phyloP scores from a whole-genome alignment of 2,329 filamentous ascomycete species.

The Helicocarpus griseus region DNA sequence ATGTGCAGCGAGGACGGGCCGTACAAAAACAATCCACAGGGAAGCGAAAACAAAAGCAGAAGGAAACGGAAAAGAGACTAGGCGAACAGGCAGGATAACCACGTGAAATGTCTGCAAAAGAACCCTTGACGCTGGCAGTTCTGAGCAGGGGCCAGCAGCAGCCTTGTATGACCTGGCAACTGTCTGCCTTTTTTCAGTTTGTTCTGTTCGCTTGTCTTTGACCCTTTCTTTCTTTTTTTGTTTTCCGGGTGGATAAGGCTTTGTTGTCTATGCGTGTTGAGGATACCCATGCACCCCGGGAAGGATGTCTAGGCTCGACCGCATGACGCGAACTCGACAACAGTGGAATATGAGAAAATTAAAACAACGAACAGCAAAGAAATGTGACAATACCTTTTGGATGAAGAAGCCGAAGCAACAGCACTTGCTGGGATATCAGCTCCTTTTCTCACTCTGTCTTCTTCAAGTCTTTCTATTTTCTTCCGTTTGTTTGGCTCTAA shows the following conservation, averaged over 20 bases:
- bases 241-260: background rate
- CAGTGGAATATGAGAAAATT: background rate
- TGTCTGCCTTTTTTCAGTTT: background rate
- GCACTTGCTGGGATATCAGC: background rate
- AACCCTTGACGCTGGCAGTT: background rate
- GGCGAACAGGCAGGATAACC: background rate
- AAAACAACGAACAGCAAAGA: background rate
- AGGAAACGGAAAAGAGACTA: background rate
- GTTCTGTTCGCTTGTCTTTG: background rate
- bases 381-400: background rate
- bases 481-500: background rate
- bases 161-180: background rate
- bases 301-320: slow-evolving; percentile 1
- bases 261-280: background rate
- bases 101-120: background rate
- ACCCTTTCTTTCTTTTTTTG: slow-evolving; percentile 1
- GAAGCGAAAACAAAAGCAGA: background rate
- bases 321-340: background rate
- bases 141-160: background rate
- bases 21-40: background rate
- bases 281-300: background rate
- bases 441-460: background rate
- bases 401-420: background rate
- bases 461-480: background rate
- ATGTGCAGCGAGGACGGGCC: background rate